Percentiles rank a stretch among this genome's conserved stretches.
Conservation (phyloP, 805 yeast species). For the Cyberlindnera maritima region DNA sequence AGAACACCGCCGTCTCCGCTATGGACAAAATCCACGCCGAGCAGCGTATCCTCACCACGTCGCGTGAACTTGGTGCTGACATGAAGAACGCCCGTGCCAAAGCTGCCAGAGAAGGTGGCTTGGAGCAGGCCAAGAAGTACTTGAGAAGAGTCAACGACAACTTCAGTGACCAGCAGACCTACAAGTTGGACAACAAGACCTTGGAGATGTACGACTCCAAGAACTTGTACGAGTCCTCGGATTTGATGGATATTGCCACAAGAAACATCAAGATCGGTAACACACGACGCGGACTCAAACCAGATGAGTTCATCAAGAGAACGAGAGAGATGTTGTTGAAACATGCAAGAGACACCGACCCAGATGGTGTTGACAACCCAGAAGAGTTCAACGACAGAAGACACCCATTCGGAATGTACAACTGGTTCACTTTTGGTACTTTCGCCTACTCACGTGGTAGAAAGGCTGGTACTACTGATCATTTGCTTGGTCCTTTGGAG, state of each 20-base stretch:
- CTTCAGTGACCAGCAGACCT: constrained; percentile 40
- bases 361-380: constrained; percentile 20
- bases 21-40: constrained; percentile 18
- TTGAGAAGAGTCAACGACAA: constrained; percentile 45
- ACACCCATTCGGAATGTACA: constrained; percentile 41
- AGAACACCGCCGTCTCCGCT: constrained; percentile 5
- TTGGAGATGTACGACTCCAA: constrained; percentile 63
- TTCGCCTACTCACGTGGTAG: constrained; percentile 44
- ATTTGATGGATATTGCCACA: constrained; percentile 62
- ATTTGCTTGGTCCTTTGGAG: constrained; percentile 68
- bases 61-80: constrained; percentile 30
- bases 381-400: constrained; percentile 26
- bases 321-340: constrained; percentile 37
- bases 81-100: constrained; percentile 41
- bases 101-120: constrained; percentile 58
- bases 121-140: constrained; percentile 43
- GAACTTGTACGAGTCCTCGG: constrained; percentile 56
- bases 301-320: constrained; percentile 43
- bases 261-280: constrained; percentile 58
- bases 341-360: constrained; percentile 29
- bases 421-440: constrained; percentile 62
- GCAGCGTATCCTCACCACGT: constrained; percentile 31
- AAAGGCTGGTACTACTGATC: constrained; percentile 52
- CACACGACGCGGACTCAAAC: constrained; percentile 46
- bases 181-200: constrained; percentile 34